A percentile compares a stretch with the other conserved stretches of the same genome.
These are phyloP conservation scores for Komagataella kurtzmanii DNA, from an alignment of 805 yeast genomes.

Conservation along the genomic window DNA sequence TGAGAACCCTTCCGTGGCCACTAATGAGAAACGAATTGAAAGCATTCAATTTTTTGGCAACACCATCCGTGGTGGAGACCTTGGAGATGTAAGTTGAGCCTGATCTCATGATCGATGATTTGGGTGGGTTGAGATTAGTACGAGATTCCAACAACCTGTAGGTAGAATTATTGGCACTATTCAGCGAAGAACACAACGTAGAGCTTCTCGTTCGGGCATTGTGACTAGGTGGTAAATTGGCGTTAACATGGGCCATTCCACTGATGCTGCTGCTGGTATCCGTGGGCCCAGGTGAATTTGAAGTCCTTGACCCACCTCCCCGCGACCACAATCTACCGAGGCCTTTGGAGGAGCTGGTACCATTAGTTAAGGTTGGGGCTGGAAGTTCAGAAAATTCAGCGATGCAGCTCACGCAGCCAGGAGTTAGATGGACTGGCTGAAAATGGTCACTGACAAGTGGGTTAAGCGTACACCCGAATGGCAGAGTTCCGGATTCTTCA, in stretches of 20 bases:
- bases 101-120: conserved; percentile 14
- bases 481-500: conserved; percentile 13
- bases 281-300: background rate
- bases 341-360: background rate
- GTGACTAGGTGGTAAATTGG: conserved; percentile 2
- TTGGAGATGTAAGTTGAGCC: conserved; percentile 21
- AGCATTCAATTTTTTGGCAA: conserved; percentile 14
- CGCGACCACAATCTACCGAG: background rate
- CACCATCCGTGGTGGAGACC: conserved; percentile 16
- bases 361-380: background rate
- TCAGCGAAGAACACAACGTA: conserved; percentile 3
- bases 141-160: background rate
- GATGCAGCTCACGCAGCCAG: conserved; percentile 30
- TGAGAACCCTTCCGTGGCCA: conserved; percentile 36
- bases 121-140: conserved; percentile 15
- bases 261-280: background rate
- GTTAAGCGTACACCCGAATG: conserved; percentile 39
- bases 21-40: conserved; percentile 23
- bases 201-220: conserved; percentile 1
- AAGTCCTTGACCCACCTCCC: background rate
- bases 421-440: conserved; percentile 35
- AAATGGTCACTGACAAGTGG: conserved; percentile 41
- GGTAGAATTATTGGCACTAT: background rate
- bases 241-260: conserved; percentile 5
- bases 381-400: conserved; percentile 9